Evolutionary conservation across 2,329 filamentous ascomycete genomes (phyloP).

Genomic region (Trichoderma atrobrunneum): DNA sequence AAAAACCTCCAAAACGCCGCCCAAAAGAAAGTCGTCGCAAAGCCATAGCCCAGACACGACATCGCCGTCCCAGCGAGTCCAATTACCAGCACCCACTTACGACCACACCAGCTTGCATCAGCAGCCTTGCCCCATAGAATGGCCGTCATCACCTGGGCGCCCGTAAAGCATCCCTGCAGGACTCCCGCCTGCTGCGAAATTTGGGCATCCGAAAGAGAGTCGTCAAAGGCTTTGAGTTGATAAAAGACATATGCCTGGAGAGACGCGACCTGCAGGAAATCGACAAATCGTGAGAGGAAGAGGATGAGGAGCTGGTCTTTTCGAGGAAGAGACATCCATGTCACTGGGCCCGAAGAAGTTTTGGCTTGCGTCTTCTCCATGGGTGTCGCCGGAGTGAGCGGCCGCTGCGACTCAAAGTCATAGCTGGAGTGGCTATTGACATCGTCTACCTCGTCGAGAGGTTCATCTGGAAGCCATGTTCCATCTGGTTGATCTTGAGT

Average conservation of each 20-base stretch:
- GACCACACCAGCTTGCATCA: conserved; percentile 9
- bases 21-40: conserved; percentile 33
- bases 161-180: conserved; percentile 1
- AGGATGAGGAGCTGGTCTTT: conserved; percentile 70
- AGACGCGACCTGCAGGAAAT: conserved; percentile 10
- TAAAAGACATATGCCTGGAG: conserved; percentile 12
- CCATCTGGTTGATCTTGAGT: not conserved
- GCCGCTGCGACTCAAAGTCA: not conserved
- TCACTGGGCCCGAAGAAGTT: conserved; percentile 39
- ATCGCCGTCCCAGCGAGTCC: conserved; percentile 4
- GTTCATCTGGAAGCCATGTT: not conserved
- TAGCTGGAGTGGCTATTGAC: not conserved
- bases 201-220: conserved; percentile 3
- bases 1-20: conserved; percentile 65
- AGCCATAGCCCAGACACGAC: conserved; percentile 5
- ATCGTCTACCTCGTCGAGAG: not conserved
- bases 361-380: not conserved
- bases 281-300: conserved; percentile 47
- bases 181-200: conserved; percentile 9
- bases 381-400: not conserved
- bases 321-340: conserved; percentile 67
- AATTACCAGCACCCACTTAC: conserved; percentile 5
- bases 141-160: conserved; percentile 8
- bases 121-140: conserved; percentile 12
- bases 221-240: conserved; percentile 8